Evolutionary conservation across 2,329 filamentous ascomycete genomes (phyloP).

Genomic region (Chrysoporthe deuterocubensis): DNA sequence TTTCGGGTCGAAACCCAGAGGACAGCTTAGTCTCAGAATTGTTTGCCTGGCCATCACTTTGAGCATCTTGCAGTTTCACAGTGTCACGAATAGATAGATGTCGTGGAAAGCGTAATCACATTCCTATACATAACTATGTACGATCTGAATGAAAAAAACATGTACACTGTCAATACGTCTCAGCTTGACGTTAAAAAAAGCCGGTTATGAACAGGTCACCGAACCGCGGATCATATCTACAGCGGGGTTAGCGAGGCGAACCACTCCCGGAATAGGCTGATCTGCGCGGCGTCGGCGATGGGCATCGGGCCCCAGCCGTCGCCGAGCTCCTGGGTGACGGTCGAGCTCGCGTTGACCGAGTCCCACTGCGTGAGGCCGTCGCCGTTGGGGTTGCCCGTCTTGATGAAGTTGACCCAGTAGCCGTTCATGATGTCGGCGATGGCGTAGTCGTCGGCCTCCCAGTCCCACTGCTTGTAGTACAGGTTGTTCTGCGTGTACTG

Average conservation of each 20-base stretch:
- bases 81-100: not conserved
- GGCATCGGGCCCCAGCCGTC: constrained; percentile 29
- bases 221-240: not conserved
- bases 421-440: constrained; percentile 26
- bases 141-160: not conserved
- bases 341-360: constrained; percentile 19
- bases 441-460: constrained; percentile 20
- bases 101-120: not conserved
- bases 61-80: no score
- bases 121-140: not conserved
- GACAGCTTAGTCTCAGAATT: no score
- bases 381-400: constrained; percentile 23
- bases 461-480: constrained; percentile 31
- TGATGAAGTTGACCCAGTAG: constrained; percentile 27
- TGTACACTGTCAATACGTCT: not conserved
- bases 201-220: no score
- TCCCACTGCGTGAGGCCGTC: constrained; percentile 27
- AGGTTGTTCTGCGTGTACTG: constrained; percentile 43
- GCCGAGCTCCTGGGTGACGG: constrained; percentile 29
- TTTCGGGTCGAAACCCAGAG: no score
- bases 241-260: constrained; percentile 23
- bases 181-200: no score
- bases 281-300: constrained; percentile 27
- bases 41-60: no score
- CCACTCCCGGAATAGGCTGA: constrained; percentile 27